These are phyloP conservation scores for Taphrina pruni DNA, from an alignment of 1,139 yeast species.

Conservation along the genomic window DNA sequence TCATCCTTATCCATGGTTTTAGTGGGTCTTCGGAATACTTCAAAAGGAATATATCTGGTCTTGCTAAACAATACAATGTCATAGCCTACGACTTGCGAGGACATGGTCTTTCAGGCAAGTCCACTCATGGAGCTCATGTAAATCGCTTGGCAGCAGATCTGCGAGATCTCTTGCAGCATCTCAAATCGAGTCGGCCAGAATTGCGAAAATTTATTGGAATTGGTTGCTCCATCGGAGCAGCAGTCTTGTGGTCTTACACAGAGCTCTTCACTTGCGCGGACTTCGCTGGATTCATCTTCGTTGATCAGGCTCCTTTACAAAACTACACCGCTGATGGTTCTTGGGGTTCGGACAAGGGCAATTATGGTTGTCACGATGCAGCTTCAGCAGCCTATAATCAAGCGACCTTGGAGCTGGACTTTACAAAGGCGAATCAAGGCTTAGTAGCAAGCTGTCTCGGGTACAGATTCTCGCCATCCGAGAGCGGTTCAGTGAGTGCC, in stretches of 20 bases:
- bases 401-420: conserved; percentile 17
- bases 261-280: conserved; percentile 27
- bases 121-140: conserved; percentile 29
- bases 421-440: conserved; percentile 15
- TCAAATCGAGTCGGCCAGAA: conserved; percentile 9
- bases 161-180: conserved; percentile 12
- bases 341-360: conserved; percentile 29
- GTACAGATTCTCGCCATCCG: conserved; percentile 24
- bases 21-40: conserved; percentile 36
- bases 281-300: conserved; percentile 30
- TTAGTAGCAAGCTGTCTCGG: conserved; percentile 32
- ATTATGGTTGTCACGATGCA: conserved; percentile 40
- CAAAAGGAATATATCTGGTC: conserved; percentile 8
- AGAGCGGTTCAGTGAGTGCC: not conserved
- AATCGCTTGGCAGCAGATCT: conserved; percentile 30
- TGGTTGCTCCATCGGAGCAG: conserved; percentile 40
- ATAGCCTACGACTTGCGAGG: conserved; percentile 36
- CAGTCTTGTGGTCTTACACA: conserved; percentile 31
- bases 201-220: conserved; percentile 12
- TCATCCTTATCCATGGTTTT: conserved; percentile 36
- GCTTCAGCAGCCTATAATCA: conserved; percentile 39
- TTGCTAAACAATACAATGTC: conserved; percentile 13
- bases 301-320: conserved; percentile 38
- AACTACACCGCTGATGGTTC: conserved; percentile 31
- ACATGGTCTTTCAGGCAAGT: conserved; percentile 31